Evolutionary conservation across 2,329 filamentous ascomycete species (phyloP).

Genomic region (Macrophomina pseudophaseolina): DNA sequence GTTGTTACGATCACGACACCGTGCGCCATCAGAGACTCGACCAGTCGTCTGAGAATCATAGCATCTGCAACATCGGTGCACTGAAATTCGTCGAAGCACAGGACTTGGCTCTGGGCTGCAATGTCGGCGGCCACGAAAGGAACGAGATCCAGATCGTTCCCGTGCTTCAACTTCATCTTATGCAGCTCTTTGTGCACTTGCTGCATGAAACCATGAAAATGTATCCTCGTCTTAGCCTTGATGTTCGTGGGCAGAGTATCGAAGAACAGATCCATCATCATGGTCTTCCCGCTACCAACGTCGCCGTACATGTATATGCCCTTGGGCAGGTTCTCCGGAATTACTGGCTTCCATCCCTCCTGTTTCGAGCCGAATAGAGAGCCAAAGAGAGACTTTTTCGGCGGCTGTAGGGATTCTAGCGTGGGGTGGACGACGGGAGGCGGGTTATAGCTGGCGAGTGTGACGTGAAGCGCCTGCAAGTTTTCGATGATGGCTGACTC

Average conservation of each 20-base stretch:
- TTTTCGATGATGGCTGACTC: conserved; percentile 79
- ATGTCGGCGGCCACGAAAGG: conserved; percentile 96
- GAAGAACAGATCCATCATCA: conserved; percentile 99
- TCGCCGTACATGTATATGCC: conserved; percentile 96
- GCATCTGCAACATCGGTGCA: conserved; percentile 98
- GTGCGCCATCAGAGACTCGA: conserved; percentile 92
- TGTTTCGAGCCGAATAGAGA: conserved; percentile 64
- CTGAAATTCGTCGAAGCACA: conserved; percentile 99
- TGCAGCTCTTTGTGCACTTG: conserved; percentile 92
- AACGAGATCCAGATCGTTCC: conserved; percentile 86
- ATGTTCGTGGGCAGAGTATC: conserved; percentile 86
- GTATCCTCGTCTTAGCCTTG: conserved; percentile 84
- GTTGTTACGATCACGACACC: conserved; percentile 97
- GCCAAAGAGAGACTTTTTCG: conserved; percentile 59
- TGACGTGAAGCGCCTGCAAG: conserved; percentile 86
- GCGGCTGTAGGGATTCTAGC: conserved; percentile 68
- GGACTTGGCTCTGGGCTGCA: conserved; percentile 78
- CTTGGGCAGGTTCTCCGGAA: conserved; percentile 77
- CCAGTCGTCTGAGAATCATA: conserved; percentile 90
- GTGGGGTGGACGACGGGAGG: conserved; percentile 77
- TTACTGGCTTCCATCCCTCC: conserved; percentile 51
- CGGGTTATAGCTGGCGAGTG: conserved; percentile 74
- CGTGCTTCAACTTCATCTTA: conserved; percentile 85
- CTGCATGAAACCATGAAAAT: conserved; percentile 99
- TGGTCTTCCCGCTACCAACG: conserved; percentile 96